These are phyloP conservation scores for Ceratobasidium sp. DNA, from an alignment of 1,284 basidiomycete species.

Conservation along the genomic window DNA sequence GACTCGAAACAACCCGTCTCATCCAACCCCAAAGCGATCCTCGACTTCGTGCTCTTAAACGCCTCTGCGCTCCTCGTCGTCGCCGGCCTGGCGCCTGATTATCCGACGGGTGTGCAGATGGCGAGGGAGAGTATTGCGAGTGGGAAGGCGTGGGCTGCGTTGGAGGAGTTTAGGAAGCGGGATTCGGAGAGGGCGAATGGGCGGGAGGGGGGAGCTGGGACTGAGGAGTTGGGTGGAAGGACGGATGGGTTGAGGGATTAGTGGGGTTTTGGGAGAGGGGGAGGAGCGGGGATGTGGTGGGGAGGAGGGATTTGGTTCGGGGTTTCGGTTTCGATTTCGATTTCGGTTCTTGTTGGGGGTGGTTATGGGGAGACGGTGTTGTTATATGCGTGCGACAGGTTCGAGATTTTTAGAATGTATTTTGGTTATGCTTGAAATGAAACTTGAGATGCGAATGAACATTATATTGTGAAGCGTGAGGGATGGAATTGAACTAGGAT, in stretches of 20 bases:
- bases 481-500: too few species aligned
- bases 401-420: too few species aligned
- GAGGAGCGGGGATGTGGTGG: not conserved
- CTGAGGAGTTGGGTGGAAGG: constrained; percentile 37
- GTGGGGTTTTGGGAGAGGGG: not conserved
- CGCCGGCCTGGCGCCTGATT: constrained; percentile 75
- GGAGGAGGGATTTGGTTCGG: not conserved
- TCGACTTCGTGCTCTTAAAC: constrained; percentile 88
- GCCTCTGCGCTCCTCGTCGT: constrained; percentile 84
- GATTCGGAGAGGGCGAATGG: constrained; percentile 22
- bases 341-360: too few species aligned
- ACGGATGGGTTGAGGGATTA: constrained; percentile 37
- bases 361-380: too few species aligned
- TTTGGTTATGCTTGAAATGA: too few species aligned
- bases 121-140: constrained; percentile 78
- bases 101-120: constrained; percentile 75
- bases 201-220: constrained; percentile 20
- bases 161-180: constrained; percentile 60
- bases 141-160: constrained; percentile 79
- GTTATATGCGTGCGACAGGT: too few species aligned
- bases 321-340: not conserved
- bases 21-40: constrained; percentile 64
- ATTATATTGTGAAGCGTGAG: too few species aligned
- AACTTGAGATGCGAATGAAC: too few species aligned
- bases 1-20: constrained; percentile 48